Conservation (phyloP, 129 eudicot genomes). For the Artemisia argyi region DNA sequence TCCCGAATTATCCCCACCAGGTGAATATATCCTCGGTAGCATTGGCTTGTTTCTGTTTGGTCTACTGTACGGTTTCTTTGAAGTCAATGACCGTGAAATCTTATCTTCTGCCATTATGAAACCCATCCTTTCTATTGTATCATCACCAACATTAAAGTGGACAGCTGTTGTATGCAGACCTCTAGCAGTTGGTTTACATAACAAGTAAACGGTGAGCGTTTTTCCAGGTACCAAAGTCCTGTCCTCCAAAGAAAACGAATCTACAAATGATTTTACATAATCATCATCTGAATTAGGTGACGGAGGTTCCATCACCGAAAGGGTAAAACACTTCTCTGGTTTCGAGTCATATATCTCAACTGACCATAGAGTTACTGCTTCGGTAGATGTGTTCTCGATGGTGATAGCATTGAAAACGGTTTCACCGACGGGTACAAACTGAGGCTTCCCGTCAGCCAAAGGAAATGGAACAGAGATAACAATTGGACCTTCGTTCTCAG, state of each 20-base stretch:
- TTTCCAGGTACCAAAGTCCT: conserved; percentile 54
- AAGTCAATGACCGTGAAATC: conserved; percentile 63
- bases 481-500: conserved; percentile 52
- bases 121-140: conserved; percentile 67
- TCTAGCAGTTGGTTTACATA: conserved; percentile 74
- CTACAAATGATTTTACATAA: conserved; percentile 46
- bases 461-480: conserved; percentile 78
- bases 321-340: conserved; percentile 68
- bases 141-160: conserved; percentile 69
- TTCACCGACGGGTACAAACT: conserved; percentile 58
- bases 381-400: conserved; percentile 59
- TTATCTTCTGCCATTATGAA: conserved; percentile 83
- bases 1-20: conserved; percentile 22
- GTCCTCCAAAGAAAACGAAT: conserved; percentile 64
- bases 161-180: conserved; percentile 80
- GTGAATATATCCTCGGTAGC: conserved; percentile 26
- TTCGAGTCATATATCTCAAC: conserved; percentile 77
- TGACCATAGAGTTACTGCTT: conserved; percentile 57
- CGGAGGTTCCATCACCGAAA: conserved; percentile 90
- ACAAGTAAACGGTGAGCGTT: conserved; percentile 62
- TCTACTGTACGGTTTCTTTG: conserved; percentile 52
- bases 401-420: conserved; percentile 51
- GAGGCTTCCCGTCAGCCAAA: conserved; percentile 61
- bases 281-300: conserved; percentile 46
- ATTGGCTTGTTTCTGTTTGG: conserved; percentile 45